Evolutionary conservation across 192 early-diverging fungal genomes (phyloP).

Genomic region (Allomyces arbusculus): DNA sequence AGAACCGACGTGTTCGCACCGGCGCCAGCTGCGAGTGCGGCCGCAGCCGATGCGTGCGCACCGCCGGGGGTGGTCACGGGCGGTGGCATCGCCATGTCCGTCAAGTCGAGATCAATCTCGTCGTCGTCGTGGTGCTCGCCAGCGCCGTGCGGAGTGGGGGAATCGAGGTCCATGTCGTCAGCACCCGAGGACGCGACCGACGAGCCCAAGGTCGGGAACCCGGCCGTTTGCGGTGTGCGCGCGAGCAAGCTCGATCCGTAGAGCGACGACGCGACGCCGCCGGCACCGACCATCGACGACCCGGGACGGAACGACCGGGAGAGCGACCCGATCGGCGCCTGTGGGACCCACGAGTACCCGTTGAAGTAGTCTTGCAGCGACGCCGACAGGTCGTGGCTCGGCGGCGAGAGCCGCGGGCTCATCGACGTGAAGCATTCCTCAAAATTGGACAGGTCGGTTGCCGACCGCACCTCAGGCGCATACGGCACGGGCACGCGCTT

Average conservation of each 20-base stretch:
- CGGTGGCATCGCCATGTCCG: neutral
- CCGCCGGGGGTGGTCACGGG: neutral
- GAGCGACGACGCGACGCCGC: neutral
- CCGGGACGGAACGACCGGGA: neutral
- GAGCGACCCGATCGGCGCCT: neutral
- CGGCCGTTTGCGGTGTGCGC: neutral
- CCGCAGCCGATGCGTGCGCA: neutral
- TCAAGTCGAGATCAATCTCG: neutral
- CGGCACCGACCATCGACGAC: neutral
- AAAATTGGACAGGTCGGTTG: neutral
- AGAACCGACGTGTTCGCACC: neutral
- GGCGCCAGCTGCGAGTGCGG: neutral
- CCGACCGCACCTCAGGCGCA: slow-evolving; percentile 27
- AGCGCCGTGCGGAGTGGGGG: neutral
- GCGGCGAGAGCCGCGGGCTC: neutral
- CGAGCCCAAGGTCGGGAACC: neutral
- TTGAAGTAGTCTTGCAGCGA: neutral
- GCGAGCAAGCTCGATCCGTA: neutral
- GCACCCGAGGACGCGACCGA: neutral
- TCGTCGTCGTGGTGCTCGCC: neutral
- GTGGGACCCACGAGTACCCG: neutral
- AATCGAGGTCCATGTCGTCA: neutral
- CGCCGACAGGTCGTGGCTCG: neutral
- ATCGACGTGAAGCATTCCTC: neutral
- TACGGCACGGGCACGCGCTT: slow-evolving; percentile 39